phyloP scores from a whole-genome alignment of 1,284 basidiomycete species.

The Microbotryum intermedium region DNA sequence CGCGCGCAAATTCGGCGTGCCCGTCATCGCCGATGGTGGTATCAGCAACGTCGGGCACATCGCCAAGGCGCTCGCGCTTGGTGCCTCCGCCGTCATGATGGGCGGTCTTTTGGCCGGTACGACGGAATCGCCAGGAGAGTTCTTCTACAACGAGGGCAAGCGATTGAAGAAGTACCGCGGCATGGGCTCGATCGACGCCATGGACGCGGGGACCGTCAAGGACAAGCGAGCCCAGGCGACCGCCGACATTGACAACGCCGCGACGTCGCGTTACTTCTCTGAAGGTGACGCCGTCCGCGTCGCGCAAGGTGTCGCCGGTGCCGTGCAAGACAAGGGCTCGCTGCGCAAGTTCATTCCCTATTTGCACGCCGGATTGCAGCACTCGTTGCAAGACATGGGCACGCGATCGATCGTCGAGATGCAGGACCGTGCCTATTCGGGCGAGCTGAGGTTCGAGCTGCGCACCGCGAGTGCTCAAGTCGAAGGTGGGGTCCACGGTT shows the following conservation, averaged over 20 bases:
- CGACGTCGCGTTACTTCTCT: conserved; percentile 94
- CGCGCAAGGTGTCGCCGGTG: conserved; percentile 91
- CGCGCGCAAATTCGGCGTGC: conserved; percentile 84
- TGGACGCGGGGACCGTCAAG: conserved; percentile 61
- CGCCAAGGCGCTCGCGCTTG: conserved; percentile 89
- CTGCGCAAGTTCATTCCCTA: conserved; percentile 71
- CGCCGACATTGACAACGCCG: conserved; percentile 70
- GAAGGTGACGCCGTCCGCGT: conserved; percentile 93
- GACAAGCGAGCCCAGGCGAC: conserved; percentile 24
- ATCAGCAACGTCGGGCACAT: conserved; percentile 95
- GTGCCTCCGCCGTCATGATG: conserved; percentile 98
- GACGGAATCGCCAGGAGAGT: conserved; percentile 94
- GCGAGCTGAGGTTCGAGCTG: conserved; percentile 79
- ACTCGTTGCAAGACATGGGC: conserved; percentile 92
- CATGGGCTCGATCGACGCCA: conserved; percentile 94
- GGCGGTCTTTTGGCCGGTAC: conserved; percentile 92
- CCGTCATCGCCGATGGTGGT: conserved; percentile 96
- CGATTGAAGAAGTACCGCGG: conserved; percentile 97
- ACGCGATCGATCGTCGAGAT: conserved; percentile 59
- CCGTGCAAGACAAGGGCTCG: conserved; percentile 95
- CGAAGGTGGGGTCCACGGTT: conserved; percentile 89
- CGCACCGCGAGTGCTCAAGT: conserved; percentile 91
- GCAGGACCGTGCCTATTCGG: conserved; percentile 53
- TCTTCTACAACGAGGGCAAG: conserved; percentile 87
- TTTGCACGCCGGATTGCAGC: conserved; percentile 71